Evolutionary conservation across 257 asterid genomes (phyloP).

Genomic region (Gardenia jasminoides): DNA sequence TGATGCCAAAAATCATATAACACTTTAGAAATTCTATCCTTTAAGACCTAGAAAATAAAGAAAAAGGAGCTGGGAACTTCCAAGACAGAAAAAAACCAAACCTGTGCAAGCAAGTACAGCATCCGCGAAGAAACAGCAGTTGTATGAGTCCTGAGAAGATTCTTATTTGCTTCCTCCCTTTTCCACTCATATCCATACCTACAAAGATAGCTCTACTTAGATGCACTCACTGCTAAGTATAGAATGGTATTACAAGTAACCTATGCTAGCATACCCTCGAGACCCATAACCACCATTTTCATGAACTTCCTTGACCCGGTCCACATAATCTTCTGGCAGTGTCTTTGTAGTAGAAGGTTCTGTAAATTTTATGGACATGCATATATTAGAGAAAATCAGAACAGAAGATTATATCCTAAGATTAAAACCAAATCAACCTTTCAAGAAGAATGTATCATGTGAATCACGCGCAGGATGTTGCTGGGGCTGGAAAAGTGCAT

Average conservation of each 20-base stretch:
- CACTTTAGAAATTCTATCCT: background rate
- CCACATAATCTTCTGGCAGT: slow-evolving; percentile 93
- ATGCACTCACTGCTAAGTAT: slow-evolving; percentile 13
- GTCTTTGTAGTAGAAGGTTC: slow-evolving; percentile 80
- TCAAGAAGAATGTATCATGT: slow-evolving; percentile 92
- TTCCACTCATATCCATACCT: slow-evolving; percentile 95
- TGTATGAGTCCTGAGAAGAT: slow-evolving; percentile 96
- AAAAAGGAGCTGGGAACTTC: background rate
- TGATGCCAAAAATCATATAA: background rate
- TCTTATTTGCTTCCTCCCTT: slow-evolving; percentile 94
- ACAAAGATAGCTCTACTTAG: slow-evolving; percentile 9
- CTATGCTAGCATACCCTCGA: slow-evolving; percentile 61
- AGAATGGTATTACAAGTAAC: background rate
- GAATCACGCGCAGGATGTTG: slow-evolving; percentile 99
- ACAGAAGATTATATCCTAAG: slow-evolving; percentile 16
- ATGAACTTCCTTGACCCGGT: slow-evolving; percentile 77
- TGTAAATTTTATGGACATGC: slow-evolving; percentile 24
- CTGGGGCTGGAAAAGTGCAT: slow-evolving; percentile 98
- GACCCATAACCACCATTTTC: slow-evolving; percentile 95
- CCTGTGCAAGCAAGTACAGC: slow-evolving; percentile 92
- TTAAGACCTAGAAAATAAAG: background rate
- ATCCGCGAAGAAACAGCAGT: slow-evolving; percentile 98
- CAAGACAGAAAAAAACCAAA: slow-evolving; percentile 22
- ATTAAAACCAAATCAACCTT: slow-evolving; percentile 46
- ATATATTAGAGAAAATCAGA: slow-evolving; percentile 23